These are phyloP conservation scores for Hippophae rhamnoides DNA, from an alignment of 306 rosid genomes.

Conservation along the genomic window DNA sequence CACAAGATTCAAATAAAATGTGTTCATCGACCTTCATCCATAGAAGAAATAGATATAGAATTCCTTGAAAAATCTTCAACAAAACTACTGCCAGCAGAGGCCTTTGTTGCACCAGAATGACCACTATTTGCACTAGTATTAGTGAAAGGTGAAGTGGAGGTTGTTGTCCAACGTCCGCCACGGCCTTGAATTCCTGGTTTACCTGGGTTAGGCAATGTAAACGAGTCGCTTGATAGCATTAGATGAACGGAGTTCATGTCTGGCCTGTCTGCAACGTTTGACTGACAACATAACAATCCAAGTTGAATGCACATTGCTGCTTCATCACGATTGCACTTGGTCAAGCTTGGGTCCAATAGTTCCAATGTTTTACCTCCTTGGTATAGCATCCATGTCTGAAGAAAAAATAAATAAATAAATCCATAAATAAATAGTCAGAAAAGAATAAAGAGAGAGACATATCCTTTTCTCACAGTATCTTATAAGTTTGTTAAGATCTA, in stretches of 20 bases:
- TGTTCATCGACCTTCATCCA: constrained; percentile 23
- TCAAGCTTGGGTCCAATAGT: constrained; percentile 41
- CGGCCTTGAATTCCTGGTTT: constrained; percentile 82
- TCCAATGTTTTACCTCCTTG: constrained; percentile 54
- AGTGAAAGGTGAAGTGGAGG: constrained; percentile 41
- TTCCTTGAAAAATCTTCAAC: constrained; percentile 71
- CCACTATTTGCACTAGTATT: constrained; percentile 42
- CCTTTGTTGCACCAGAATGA: constrained; percentile 29
- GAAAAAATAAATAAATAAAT: not conserved
- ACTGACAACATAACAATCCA: constrained; percentile 79
- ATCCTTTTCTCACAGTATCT: not conserved
- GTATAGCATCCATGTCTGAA: constrained; percentile 72
- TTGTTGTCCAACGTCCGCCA: constrained; percentile 44
- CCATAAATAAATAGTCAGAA: not conserved
- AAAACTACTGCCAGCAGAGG: constrained; percentile 43
- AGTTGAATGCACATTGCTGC: constrained; percentile 86
- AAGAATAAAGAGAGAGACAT: not conserved
- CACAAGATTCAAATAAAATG: not conserved
- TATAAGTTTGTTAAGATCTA: too few relatives aligned
- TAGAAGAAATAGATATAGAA: constrained; percentile 65
- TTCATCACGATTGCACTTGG: constrained; percentile 53
- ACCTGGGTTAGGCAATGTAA: constrained; percentile 64
- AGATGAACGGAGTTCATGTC: constrained; percentile 79
- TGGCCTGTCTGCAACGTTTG: constrained; percentile 50
- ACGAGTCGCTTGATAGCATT: constrained; percentile 74